Evolutionary conservation across 2,329 filamentous ascomycete genomes (phyloP).

Genomic region (Arthrobotrys iridis): DNA sequence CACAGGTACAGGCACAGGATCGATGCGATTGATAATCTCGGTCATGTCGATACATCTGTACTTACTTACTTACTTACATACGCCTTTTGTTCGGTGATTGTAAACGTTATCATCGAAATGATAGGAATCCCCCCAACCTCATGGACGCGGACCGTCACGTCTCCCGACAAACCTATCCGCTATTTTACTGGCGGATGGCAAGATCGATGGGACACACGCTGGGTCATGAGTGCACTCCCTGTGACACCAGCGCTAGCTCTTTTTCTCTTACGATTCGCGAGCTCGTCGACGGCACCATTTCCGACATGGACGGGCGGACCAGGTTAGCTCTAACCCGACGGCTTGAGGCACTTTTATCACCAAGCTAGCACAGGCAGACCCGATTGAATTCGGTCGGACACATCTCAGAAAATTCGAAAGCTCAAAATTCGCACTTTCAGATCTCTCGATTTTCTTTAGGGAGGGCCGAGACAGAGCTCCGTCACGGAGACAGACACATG

Average conservation of each 20-base stretch:
- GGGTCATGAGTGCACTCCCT: conserved; percentile 24
- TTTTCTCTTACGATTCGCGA: conserved; percentile 24
- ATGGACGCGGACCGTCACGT: conserved; percentile 44
- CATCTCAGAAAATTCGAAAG: neutral
- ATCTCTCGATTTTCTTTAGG: conserved; percentile 4
- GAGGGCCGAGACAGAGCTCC: neutral
- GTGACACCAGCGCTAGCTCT: conserved; percentile 31
- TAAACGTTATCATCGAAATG: too few relatives aligned
- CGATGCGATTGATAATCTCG: too few relatives aligned
- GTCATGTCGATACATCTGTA: too few relatives aligned
- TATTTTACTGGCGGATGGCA: neutral
- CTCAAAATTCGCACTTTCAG: neutral
- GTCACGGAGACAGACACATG: neutral
- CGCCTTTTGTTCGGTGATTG: too few relatives aligned
- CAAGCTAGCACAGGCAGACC: neutral
- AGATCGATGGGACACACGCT: neutral
- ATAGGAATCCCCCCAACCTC: too few relatives aligned
- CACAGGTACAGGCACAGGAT: too few relatives aligned
- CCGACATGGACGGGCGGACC: conserved; percentile 4
- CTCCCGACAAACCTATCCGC: neutral
- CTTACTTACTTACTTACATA: too few relatives aligned
- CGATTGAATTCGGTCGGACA: neutral
- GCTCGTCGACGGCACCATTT: conserved; percentile 29
- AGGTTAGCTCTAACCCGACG: conserved; percentile 8
- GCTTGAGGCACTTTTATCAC: neutral